Evolutionary conservation across 176 grass and related monocot species (phyloP).

Genomic region (Eragrostis nindensis): DNA sequence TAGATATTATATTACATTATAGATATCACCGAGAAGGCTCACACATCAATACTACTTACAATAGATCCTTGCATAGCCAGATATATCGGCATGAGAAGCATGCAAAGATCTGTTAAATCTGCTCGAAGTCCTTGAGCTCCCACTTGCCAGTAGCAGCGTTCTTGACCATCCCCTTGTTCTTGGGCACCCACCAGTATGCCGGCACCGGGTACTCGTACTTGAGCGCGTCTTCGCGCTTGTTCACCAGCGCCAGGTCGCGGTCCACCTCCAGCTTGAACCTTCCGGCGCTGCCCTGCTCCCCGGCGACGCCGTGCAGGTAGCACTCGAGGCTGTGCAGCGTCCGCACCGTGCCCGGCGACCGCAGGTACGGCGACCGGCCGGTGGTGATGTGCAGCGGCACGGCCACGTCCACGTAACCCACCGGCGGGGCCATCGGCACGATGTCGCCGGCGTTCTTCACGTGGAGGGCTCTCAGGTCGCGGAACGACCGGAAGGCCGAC

Average conservation of each 20-base stretch:
- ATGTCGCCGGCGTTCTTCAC: constrained; percentile 49
- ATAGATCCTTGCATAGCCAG: no score
- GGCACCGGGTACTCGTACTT: constrained; percentile 59
- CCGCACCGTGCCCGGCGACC: not conserved
- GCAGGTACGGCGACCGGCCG: constrained; percentile 45
- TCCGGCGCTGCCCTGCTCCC: constrained; percentile 9
- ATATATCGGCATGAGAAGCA: no score
- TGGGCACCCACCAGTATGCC: constrained; percentile 37
- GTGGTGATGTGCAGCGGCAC: constrained; percentile 42
- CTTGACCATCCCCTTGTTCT: constrained; percentile 54
- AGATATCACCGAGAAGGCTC: no score
- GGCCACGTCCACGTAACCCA: constrained; percentile 45
- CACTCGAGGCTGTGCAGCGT: constrained; percentile 56
- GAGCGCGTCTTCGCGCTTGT: constrained; percentile 47
- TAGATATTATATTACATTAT: no score
- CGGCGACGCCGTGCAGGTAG: constrained; percentile 61
- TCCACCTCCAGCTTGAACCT: constrained; percentile 57
- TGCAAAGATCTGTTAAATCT: not conserved
- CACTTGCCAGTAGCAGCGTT: constrained; percentile 33
- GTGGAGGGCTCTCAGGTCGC: constrained; percentile 40
- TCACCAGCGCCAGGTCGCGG: constrained; percentile 58
- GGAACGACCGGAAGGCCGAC: constrained; percentile 2
- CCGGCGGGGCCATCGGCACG: constrained; percentile 38
- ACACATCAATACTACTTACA: no score
- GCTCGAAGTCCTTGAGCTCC: constrained; percentile 36